phyloP scores from a whole-genome alignment of 495 filamentous ascomycete species.

The Lentithecium fluviatile region DNA sequence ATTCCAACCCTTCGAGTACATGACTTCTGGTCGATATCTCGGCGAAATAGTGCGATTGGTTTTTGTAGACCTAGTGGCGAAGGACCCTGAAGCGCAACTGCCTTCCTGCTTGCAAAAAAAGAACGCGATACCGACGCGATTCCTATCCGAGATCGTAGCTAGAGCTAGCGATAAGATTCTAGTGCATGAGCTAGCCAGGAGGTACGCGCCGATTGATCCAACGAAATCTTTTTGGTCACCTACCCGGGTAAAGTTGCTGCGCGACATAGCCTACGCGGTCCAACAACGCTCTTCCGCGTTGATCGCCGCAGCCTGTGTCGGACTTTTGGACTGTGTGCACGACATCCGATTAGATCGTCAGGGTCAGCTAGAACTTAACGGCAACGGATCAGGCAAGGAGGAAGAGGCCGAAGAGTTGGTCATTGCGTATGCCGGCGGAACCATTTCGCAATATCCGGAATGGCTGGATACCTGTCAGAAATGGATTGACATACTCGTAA shows the following conservation, averaged over 20 bases:
- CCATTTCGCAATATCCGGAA: slow-evolving; percentile 72
- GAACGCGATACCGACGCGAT: slow-evolving; percentile 70
- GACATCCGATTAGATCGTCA: slow-evolving; percentile 52
- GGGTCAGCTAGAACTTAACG: slow-evolving; percentile 1
- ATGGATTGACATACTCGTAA: slow-evolving; percentile 64
- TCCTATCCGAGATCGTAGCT: slow-evolving; percentile 64
- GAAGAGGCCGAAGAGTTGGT: slow-evolving; percentile 56
- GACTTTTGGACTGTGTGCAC: slow-evolving; percentile 63
- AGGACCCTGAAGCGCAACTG: slow-evolving; percentile 45
- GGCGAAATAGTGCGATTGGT: slow-evolving; percentile 78
- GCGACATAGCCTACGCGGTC: slow-evolving; percentile 61
- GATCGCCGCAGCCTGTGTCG: slow-evolving; percentile 68
- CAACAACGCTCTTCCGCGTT: slow-evolving; percentile 70
- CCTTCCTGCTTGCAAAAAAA: slow-evolving; percentile 60
- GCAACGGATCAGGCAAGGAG: slow-evolving; percentile 6
- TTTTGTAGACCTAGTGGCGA: slow-evolving; percentile 63
- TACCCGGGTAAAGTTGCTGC: slow-evolving; percentile 55
- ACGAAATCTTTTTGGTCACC: slow-evolving; percentile 58
- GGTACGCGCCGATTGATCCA: slow-evolving; percentile 40
- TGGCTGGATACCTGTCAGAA: slow-evolving; percentile 68
- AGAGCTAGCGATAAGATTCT: slow-evolving; percentile 48
- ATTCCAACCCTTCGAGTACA: slow-evolving; percentile 85
- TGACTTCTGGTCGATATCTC: slow-evolving; percentile 80
- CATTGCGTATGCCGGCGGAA: slow-evolving; percentile 76
- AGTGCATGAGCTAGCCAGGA: slow-evolving; percentile 37